Base-by-base conservation (phyloP, 805 yeast genomes). In the Tetrapisispora arboricola region DNA sequence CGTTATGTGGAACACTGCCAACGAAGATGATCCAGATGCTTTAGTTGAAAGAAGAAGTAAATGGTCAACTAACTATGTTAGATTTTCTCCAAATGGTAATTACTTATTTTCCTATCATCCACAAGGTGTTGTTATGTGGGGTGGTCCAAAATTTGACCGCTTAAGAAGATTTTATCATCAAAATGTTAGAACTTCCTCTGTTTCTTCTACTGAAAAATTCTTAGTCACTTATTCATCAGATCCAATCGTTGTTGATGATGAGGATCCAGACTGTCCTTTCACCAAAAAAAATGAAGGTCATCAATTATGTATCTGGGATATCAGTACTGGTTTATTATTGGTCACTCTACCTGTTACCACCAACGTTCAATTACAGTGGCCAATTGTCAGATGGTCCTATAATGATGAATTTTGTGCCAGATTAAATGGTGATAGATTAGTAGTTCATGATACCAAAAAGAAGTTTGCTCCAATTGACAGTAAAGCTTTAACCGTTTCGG, bases 121-220 rank as follows among this genome's bases (percentile, higher is more conserved):
- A 39, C 94, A 85, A 65, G 97, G 97, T 71, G 78, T 87, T 43
- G 94, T 86, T 61, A 75, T 90, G 21, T 92, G 96, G 94, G 98
- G 97, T 59, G 96, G 97, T 46, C 74, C 75, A 41, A 70, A 75
- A 36, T 86, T 86, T 58, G 76, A 73, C 48, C 73, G 83, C 54
- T 68, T 86, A 52, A 76, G 73, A 54, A 80, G 86, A 64, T 86
- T 84, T 58, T 72, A 79, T 46, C 99, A 92, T 61, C 88, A 85
- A 44, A 85, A 85, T 57, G 96, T 87, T 36, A 76, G 92, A 60
- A 75, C 87, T 50, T 73, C 90, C 43, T 95, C 88, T 61, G 83
- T 92, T 56, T 86, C 96, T 35, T 96, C 97, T 45, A 77, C 77
- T 55, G 98, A 92, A 66, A 83, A 79, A 58, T 94, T 71, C 57